Base-by-base conservation (phyloP, 1,284 basidiomycete genomes). In the Cryptococcus amylolentus region DNA sequence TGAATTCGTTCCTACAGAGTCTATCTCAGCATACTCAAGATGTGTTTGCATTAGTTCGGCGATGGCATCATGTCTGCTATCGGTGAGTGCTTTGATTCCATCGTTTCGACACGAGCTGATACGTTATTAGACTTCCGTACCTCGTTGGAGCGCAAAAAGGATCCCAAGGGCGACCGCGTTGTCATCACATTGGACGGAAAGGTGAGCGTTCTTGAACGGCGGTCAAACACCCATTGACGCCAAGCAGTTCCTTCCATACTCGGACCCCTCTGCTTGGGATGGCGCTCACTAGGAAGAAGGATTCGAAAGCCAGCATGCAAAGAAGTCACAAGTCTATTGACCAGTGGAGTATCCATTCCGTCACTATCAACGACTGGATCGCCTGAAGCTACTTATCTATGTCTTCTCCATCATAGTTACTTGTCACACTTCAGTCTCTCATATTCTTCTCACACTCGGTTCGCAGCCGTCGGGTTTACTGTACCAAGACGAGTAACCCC, bases 31-130 rank as follows among this genome's bases (percentile, higher is more conserved):
- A 52, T 44, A 27, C 23, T 23, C 20, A 23, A 23, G 23, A 23
- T 3, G n/a, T 35, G 16, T 23, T 40, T 5, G 28, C 27, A 13
- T 23, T 55, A 89, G 87, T 92, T 91, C 63, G 90, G 90, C 4
- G 91, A 92, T 70, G 89, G 90, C 4, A 92, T 92, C 66, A 91
- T 91, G 88, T 88, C 86, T 18, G 89, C 92, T 82, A 92, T 93
- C 59, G 88, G 66, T 69, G 40, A 52, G 63, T 28, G 18, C 10
- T 4, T 10, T 18, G 7, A 16, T 35, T 2, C 26, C 20, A 20
- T 16, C 31, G 18, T 49, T 28, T 14, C 8, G 14, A 20, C 1
- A 12, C 8, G 6, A 27, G 23, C 14, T 46, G 52, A 23, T 44
- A 45, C 2, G 12, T 28, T n/a, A 31, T 7, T n/a, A 58, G 61